Conservation (phyloP, 129 eudicot species). For the Lactuca saligna region DNA sequence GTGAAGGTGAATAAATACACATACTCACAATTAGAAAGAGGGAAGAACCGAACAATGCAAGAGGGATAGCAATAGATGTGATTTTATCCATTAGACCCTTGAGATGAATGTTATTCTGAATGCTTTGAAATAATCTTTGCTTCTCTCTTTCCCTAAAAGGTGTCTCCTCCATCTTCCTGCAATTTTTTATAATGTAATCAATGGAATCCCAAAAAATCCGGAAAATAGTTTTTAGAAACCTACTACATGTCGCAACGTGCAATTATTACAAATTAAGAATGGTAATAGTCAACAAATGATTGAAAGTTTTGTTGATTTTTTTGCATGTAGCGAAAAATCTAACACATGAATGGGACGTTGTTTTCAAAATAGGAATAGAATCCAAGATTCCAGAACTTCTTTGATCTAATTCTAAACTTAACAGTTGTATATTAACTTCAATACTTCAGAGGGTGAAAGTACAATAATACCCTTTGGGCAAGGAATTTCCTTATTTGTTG, state of each 20-base stretch:
- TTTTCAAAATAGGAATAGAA: too few relatives aligned
- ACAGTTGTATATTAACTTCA: too few relatives aligned
- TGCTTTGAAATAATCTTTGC: constrained; percentile 64
- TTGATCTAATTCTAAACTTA: too few relatives aligned
- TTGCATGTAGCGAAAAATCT: too few relatives aligned
- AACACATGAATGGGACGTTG: too few relatives aligned
- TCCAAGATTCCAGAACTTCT: too few relatives aligned
- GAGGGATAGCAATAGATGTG: constrained; percentile 82
- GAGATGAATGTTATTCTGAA: constrained; percentile 72
- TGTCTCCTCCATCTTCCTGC: constrained; percentile 65
- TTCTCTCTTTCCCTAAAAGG: constrained; percentile 86
- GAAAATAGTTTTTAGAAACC: too few relatives aligned
- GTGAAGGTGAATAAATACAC: too few relatives aligned
- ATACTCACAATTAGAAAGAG: constrained; percentile 63
- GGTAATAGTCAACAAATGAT: too few relatives aligned
- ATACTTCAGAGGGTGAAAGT: background rate
- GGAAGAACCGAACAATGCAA: constrained; percentile 59
- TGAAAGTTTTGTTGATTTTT: too few relatives aligned
- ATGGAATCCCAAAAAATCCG: background rate
- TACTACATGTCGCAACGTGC: too few relatives aligned
- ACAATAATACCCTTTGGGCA: constrained; percentile 61
- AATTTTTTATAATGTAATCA: background rate
- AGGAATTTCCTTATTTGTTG: constrained; percentile 38
- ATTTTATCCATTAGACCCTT: constrained; percentile 70
- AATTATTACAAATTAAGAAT: too few relatives aligned